Conservation (phyloP, 1,284 basidiomycete species). For the Malassezia japonica region DNA sequence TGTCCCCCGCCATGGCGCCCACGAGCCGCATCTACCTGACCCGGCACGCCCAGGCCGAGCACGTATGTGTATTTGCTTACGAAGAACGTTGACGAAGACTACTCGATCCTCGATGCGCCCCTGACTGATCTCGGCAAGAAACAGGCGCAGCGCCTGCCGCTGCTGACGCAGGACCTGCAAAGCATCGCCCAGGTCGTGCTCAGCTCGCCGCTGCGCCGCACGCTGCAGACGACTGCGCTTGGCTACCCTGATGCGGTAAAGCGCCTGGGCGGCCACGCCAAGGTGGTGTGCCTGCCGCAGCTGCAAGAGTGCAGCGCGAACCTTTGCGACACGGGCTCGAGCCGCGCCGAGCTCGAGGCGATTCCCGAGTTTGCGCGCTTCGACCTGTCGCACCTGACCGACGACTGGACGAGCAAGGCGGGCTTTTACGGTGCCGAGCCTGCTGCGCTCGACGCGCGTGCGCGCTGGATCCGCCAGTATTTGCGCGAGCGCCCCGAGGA, state of each 20-base stretch:
- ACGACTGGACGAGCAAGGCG: constrained; percentile 45
- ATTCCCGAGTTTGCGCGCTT: constrained; percentile 37
- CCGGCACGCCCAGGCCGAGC: constrained; percentile 38
- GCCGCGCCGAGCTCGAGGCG: constrained; percentile 30
- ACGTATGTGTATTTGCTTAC: constrained; percentile 22
- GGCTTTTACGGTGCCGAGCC: constrained; percentile 43
- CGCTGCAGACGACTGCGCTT: constrained; percentile 41
- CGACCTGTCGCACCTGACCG: constrained; percentile 37
- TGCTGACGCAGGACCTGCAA: constrained; percentile 28
- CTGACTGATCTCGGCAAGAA: constrained; percentile 42
- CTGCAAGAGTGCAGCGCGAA: constrained; percentile 44
- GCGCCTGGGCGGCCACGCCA: constrained; percentile 32
- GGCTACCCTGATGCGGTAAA: constrained; percentile 36
- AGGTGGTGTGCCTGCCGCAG: constrained; percentile 38
- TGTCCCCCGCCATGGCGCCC: constrained; percentile 16
- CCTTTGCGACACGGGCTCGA: constrained; percentile 46
- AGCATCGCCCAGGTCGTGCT: constrained; percentile 31
- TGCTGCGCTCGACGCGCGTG: constrained; percentile 31
- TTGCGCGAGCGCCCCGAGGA: constrained; percentile 39
- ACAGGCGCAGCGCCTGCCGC: constrained; percentile 32
- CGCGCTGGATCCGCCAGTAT: constrained; percentile 44
- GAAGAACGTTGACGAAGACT: constrained; percentile 34
- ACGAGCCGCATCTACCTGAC: constrained; percentile 31
- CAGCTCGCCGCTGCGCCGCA: constrained; percentile 37
- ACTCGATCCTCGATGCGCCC: constrained; percentile 42